phyloP scores from a whole-genome alignment of 2,329 filamentous ascomycete genomes.

The Diaporthe amygdali region DNA sequence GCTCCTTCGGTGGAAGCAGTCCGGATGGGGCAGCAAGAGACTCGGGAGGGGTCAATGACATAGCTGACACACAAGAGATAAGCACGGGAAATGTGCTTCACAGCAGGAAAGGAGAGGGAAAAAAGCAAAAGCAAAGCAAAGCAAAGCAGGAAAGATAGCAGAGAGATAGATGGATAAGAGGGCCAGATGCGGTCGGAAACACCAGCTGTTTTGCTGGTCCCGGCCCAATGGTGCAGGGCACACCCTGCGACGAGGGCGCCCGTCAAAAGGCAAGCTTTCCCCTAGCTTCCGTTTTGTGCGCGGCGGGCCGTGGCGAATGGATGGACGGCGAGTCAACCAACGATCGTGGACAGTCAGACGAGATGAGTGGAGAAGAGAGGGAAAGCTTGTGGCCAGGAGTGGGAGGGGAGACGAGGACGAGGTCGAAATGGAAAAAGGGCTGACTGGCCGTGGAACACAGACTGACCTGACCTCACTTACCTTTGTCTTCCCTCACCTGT shows the following conservation, averaged over 20 bases:
- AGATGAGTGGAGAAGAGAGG: neutral
- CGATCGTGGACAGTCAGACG: neutral
- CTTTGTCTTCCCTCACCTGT: neutral
- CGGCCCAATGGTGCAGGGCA: constrained; percentile 2
- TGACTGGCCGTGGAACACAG: neutral
- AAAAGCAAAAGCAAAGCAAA: neutral
- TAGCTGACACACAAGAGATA: neutral
- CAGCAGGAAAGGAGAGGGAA: neutral
- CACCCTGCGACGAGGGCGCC: neutral
- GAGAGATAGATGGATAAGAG: neutral
- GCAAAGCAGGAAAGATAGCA: neutral
- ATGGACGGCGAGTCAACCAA: neutral
- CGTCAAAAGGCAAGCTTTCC: neutral
- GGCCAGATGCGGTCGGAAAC: neutral
- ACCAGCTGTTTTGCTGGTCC: neutral
- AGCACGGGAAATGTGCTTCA: neutral
- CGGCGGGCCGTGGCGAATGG: constrained; percentile 6
- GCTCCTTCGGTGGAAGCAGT: neutral
- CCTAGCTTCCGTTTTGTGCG: neutral
- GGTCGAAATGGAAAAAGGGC: neutral
- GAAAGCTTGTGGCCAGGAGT: neutral
- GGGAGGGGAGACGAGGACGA: neutral
- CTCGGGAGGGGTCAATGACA: constrained; percentile 1
- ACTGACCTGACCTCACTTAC: neutral
- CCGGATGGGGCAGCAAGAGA: neutral